A percentile compares a stretch with the other conserved stretches of the same genome.
Conservation (phyloP, 106 monocot species). For the Vanilla planifolia region DNA sequence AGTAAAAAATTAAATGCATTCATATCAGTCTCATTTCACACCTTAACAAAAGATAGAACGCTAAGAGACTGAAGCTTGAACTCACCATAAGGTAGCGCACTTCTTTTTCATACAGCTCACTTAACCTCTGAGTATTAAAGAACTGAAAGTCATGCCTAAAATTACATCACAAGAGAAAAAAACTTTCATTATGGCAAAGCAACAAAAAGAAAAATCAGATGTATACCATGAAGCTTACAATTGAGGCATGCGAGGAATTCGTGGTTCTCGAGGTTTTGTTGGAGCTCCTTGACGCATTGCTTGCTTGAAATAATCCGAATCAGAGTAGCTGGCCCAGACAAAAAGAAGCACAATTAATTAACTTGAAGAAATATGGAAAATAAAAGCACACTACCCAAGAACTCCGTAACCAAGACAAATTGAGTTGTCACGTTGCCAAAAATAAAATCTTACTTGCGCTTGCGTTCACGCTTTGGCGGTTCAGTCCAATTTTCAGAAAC, state of each 20-base stretch:
- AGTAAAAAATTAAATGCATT: too few species aligned
- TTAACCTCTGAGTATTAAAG: slow-evolving; percentile 87
- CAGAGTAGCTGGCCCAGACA: slow-evolving; percentile 64
- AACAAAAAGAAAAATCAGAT: neutral
- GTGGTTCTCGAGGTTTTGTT: slow-evolving; percentile 82
- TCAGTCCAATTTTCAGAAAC: slow-evolving; percentile 92
- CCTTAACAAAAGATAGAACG: too few species aligned
- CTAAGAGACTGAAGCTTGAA: neutral
- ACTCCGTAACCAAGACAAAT: too few species aligned
- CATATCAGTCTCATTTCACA: too few species aligned
- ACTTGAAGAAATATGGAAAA: slow-evolving; percentile 1
- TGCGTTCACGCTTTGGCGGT: slow-evolving; percentile 86
- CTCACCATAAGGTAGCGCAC: slow-evolving; percentile 90
- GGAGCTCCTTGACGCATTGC: slow-evolving; percentile 80
- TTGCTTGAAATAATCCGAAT: slow-evolving; percentile 97
- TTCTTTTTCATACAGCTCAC: slow-evolving; percentile 96
- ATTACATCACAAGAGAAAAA: neutral
- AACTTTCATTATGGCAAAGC: neutral
- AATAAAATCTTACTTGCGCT: slow-evolving; percentile 64
- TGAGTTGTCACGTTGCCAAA: neutral
- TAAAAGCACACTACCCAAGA: too few species aligned
- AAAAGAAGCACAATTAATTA: neutral
- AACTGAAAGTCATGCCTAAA: slow-evolving; percentile 99
- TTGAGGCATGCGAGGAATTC: slow-evolving; percentile 97
- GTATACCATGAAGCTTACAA: slow-evolving; percentile 42